Evolutionary conservation across 2,329 filamentous ascomycete genomes (phyloP).

Genomic region (Xylaria polymorpha): DNA sequence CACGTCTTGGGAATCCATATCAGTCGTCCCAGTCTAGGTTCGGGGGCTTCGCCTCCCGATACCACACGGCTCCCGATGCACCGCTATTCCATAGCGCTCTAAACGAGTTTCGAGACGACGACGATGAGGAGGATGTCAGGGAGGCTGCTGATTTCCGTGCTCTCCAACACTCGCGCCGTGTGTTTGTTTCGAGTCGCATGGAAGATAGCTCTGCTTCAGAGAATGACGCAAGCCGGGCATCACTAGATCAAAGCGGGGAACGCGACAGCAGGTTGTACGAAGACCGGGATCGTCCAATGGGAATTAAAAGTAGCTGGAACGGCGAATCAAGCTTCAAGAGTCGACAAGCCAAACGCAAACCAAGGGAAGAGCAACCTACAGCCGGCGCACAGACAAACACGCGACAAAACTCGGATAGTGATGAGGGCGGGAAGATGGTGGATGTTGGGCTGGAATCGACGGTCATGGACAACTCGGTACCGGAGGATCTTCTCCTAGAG

Average conservation of each 20-base stretch:
- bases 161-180: slow-evolving; percentile 86
- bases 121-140: slow-evolving; percentile 92
- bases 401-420: slow-evolving; percentile 50
- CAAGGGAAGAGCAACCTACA: slow-evolving; percentile 54
- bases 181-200: slow-evolving; percentile 85
- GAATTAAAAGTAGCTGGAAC: slow-evolving; percentile 74
- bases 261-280: slow-evolving; percentile 58
- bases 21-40: slow-evolving; percentile 77
- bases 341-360: slow-evolving; percentile 55
- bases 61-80: slow-evolving; percentile 78
- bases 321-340: slow-evolving; percentile 61
- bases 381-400: slow-evolving; percentile 44
- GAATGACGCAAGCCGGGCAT: slow-evolving; percentile 71
- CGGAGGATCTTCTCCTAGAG: slow-evolving; percentile 69
- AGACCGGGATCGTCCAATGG: slow-evolving; percentile 60
- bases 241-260: slow-evolving; percentile 66
- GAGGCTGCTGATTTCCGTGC: slow-evolving; percentile 96
- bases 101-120: slow-evolving; percentile 91
- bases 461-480: slow-evolving; percentile 68
- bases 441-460: slow-evolving; percentile 85
- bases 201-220: slow-evolving; percentile 89
- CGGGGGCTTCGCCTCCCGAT: slow-evolving; percentile 86
- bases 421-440: slow-evolving; percentile 76
- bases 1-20: slow-evolving; percentile 76
- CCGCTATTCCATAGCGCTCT: slow-evolving; percentile 94